Evolutionary conservation across 495 filamentous ascomycete genomes (phyloP).

Genomic region (Aspergillus biplanus): DNA sequence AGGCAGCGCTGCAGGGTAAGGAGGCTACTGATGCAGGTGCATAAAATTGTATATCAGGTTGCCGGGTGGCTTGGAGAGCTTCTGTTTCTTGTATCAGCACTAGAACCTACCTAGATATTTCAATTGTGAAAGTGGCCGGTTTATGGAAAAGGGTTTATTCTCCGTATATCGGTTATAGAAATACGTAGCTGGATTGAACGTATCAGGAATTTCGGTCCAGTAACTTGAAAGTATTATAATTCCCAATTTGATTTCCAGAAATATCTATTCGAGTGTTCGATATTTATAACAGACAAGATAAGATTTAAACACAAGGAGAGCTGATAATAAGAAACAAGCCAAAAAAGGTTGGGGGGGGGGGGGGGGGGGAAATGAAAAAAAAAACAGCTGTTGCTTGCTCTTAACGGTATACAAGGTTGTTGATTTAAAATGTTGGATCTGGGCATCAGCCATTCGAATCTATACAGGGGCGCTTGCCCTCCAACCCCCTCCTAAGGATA

Average conservation of each 20-base stretch:
- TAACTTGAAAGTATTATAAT: background rate
- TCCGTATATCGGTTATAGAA: background rate
- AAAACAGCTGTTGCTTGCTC: constrained; percentile 1
- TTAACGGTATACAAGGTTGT: background rate
- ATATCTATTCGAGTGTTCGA: constrained; percentile 3
- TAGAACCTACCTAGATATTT: constrained; percentile 16
- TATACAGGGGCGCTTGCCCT: constrained; percentile 8
- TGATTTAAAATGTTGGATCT: constrained; percentile 14
- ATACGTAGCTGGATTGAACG: background rate
- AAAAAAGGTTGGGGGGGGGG: no score
- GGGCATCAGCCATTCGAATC: constrained; percentile 21
- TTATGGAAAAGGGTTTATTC: background rate
- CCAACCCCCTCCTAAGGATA: no score
- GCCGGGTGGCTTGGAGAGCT: background rate
- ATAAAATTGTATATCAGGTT: constrained; percentile 23
- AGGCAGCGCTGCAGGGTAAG: constrained; percentile 39
- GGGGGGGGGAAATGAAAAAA: background rate
- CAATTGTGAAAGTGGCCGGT: constrained; percentile 8
- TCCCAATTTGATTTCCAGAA: constrained; percentile 4
- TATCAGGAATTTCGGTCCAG: no score
- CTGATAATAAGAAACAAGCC: background rate
- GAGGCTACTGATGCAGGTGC: constrained; percentile 38
- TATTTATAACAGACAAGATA: constrained; percentile 1
- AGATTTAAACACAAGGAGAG: constrained; percentile 1
- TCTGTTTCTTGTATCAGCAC: constrained; percentile 16